Percentiles rank a stretch among this genome's conserved stretches.
Conservation (phyloP, 345 rosid genomes). For the Raphanus raphanistrum region DNA sequence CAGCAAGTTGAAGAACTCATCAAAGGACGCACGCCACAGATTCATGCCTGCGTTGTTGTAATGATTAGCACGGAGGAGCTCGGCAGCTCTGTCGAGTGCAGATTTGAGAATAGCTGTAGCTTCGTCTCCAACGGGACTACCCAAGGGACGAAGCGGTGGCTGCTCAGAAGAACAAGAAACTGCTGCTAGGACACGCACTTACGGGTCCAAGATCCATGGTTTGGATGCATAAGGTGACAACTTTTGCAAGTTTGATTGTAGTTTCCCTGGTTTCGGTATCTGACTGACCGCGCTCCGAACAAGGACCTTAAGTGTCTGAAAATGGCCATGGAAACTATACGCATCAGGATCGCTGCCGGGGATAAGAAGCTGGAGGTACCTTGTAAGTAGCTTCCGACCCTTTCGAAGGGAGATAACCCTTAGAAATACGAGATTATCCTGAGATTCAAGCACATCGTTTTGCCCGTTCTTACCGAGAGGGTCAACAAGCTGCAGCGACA, state of each 20-base stretch:
- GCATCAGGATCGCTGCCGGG: conserved; percentile 70
- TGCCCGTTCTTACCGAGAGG: conserved; percentile 70
- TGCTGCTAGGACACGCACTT: conserved; percentile 77
- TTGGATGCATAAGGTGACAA: conserved; percentile 52
- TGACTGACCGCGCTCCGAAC: conserved; percentile 65
- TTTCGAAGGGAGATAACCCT: conserved; percentile 72
- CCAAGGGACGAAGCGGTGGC: conserved; percentile 86
- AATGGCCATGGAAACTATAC: conserved; percentile 85
- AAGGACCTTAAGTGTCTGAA: conserved; percentile 80
- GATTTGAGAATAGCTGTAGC: conserved; percentile 62
- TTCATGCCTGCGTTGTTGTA: conserved; percentile 53
- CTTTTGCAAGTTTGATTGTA: conserved; percentile 60
- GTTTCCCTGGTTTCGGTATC: conserved; percentile 60
- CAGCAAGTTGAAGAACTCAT: conserved; percentile 81
- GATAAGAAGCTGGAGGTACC: conserved; percentile 76
- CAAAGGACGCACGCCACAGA: conserved; percentile 86
- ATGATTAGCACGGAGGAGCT: conserved; percentile 58
- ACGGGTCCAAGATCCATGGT: conserved; percentile 81
- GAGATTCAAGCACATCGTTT: conserved; percentile 41
- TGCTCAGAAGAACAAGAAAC: conserved; percentile 85
- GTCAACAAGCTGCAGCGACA: conserved; percentile 81
- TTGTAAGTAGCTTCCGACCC: conserved; percentile 80
- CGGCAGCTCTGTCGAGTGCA: conserved; percentile 70
- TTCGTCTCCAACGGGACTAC: conserved; percentile 72
- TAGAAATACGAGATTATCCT: conserved; percentile 73